Evolutionary conservation across 108 stramenopile genomes (phyloP), one percentile per base, ranked within the genome.

Genomic region (Nitzschia sp.): DNA sequence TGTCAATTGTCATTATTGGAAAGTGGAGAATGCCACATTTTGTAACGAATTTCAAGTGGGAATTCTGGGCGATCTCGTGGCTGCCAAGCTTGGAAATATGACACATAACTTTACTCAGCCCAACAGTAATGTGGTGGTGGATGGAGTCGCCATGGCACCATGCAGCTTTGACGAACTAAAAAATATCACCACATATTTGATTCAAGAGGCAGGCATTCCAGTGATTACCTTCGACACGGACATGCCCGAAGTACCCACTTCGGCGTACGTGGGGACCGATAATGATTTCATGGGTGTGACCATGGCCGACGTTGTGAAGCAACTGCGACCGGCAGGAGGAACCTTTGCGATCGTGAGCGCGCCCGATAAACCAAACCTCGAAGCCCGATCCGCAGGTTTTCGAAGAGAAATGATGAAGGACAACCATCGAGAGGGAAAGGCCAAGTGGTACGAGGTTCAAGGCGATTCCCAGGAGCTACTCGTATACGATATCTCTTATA

Each of bases 211-310:
- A 9, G 66, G 66, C 23, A 28, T 67, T 53, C 66, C 66, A 2
- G 23, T 67, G 8, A 50, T 54, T 21, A 55, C 66, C 30, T 67
- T 67, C 54, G 66, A 67, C 22, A 25, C 53, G 11, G 36, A 35
- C 25, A 44, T 13, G 6, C 19, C 59, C 9, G 17, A 60, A 11
- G 9, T 35, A 21, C 29, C 34, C 19, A 17, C 15, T 4, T 9
- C 33, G 6, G 34, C 81, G 25, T 74, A 83, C 45, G 56, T 79
- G 27, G 81, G 81, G 21, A 83, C 81, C 11, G 75, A 83, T 53
- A 61, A 79, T 27, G 28, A 22, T 1, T 53, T 45, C n/a, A 36
- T 83, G 27, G 81, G 78, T 8, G 15, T 22, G n/a, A 54, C 73
- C 13, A 61, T 76, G 26, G 76, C 69, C 0, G 56, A 75, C n/a